These are phyloP conservation scores for Arbutus unedo DNA, from an alignment of 148 eudicot genomes.

Conservation along the genomic window DNA sequence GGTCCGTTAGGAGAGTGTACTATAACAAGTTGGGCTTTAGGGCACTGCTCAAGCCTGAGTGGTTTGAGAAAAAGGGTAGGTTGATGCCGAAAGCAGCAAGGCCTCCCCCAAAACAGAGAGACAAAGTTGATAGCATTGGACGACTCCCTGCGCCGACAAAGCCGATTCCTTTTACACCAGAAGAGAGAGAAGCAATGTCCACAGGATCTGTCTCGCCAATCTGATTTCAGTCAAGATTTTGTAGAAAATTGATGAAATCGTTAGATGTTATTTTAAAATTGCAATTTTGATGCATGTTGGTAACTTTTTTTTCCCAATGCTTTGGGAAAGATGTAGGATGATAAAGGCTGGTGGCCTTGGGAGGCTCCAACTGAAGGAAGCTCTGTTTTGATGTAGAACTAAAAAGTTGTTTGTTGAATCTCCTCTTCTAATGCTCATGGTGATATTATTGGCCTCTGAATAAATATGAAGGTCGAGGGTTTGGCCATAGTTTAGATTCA, in stretches of 20 bases:
- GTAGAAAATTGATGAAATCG: conserved; percentile 7
- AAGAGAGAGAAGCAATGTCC: conserved; percentile 38
- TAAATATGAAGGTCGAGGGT: too few species aligned
- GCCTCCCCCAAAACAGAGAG: conserved; percentile 79
- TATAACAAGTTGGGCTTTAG: conserved; percentile 83
- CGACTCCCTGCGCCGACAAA: conserved; percentile 91
- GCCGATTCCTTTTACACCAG: conserved; percentile 60
- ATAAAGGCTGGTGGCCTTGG: neutral
- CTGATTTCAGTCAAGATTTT: neutral
- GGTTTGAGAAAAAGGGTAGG: conserved; percentile 94
- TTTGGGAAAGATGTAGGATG: neutral
- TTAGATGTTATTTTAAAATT: neutral
- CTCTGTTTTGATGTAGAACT: neutral
- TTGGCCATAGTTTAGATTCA: too few species aligned
- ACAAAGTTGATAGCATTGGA: conserved; percentile 92
- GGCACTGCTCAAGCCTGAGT: conserved; percentile 91
- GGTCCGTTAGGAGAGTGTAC: conserved; percentile 84
- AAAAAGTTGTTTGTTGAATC: neutral
- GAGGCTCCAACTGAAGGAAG: neutral
- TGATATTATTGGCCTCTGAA: too few species aligned
- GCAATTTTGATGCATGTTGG: neutral
- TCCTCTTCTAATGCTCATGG: neutral
- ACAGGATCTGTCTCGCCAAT: conserved; percentile 19
- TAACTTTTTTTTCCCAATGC: too few species aligned
- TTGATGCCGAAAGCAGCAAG: conserved; percentile 80